Evolutionary conservation across 2,329 filamentous ascomycete genomes (phyloP).

Genomic region (Aspergillaceae sp.): DNA sequence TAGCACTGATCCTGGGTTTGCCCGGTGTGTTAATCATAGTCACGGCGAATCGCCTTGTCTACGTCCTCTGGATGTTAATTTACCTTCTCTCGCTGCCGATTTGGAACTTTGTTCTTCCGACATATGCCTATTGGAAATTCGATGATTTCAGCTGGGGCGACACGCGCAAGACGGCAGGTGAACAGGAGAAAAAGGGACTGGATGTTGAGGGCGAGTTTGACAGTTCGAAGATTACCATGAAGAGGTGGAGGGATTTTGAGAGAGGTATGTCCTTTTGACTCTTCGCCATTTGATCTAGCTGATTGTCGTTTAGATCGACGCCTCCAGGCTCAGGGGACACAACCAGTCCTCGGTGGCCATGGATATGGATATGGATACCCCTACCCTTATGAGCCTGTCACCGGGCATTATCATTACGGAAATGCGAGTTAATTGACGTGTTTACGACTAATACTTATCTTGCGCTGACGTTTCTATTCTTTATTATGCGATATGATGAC

Average conservation of each 20-base stretch:
- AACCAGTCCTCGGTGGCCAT: slow-evolving; percentile 15
- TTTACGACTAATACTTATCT: no score
- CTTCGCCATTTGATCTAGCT: background rate
- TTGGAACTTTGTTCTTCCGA: slow-evolving; percentile 94
- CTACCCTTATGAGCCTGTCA: slow-evolving; percentile 8
- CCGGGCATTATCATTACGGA: no score
- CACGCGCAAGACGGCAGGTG: slow-evolving; percentile 87
- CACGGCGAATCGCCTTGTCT: slow-evolving; percentile 86
- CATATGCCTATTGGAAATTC: slow-evolving; percentile 98
- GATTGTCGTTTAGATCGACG: slow-evolving; percentile 28
- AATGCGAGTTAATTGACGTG: background rate
- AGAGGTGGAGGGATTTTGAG: slow-evolving; percentile 96
- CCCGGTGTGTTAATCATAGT: slow-evolving; percentile 85
- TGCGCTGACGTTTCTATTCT: no score
- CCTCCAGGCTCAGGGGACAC: slow-evolving; percentile 18
- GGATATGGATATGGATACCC: slow-evolving; percentile 33
- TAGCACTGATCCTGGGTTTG: slow-evolving; percentile 85
- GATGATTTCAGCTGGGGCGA: slow-evolving; percentile 99
- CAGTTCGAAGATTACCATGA: slow-evolving; percentile 98
- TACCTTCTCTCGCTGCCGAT: slow-evolving; percentile 88
- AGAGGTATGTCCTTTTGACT: slow-evolving; percentile 42
- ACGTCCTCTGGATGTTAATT: slow-evolving; percentile 94
- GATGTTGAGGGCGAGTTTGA: slow-evolving; percentile 91
- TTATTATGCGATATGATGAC: no score
- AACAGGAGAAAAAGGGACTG: slow-evolving; percentile 72